These are phyloP conservation scores for Fusarium sp. DNA, from an alignment of 2,329 filamentous ascomycete species.

Conservation along the genomic window DNA sequence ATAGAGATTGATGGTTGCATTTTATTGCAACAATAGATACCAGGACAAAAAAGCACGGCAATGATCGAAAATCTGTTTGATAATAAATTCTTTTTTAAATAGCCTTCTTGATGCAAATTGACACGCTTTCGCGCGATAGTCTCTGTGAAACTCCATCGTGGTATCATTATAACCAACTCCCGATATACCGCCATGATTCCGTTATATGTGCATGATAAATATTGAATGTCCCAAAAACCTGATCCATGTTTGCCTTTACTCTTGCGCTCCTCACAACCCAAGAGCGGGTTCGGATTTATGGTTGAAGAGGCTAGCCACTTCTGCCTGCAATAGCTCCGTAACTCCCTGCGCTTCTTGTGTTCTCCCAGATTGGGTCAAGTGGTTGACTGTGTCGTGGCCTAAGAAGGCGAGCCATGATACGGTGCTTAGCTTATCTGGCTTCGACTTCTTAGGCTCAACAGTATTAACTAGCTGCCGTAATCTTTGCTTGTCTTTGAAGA, in stretches of 20 bases:
- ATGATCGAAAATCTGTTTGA: constrained; percentile 12
- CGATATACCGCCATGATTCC: constrained; percentile 9
- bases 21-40: constrained; percentile 30
- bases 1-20: constrained; percentile 27
- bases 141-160: constrained; percentile 3
- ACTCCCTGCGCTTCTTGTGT: constrained; percentile 54
- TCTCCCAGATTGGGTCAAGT: constrained; percentile 53
- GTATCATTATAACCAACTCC: constrained; percentile 25
- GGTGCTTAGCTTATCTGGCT: constrained; percentile 43
- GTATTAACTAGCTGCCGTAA: constrained; percentile 43
- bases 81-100: neutral
- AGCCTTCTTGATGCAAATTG: constrained; percentile 2
- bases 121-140: neutral
- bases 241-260: neutral
- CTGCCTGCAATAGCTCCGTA: constrained; percentile 49
- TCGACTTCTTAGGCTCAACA: constrained; percentile 40
- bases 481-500: constrained; percentile 51
- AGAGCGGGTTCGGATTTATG: constrained; percentile 37
- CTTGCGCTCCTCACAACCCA: neutral
- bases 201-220: constrained; percentile 10
- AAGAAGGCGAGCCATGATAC: constrained; percentile 52
- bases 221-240: neutral
- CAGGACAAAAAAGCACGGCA: constrained; percentile 25
- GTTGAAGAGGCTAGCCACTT: constrained; percentile 46
- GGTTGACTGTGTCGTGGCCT: constrained; percentile 58